Conservation (phyloP, 257 asterid genomes). For the Gentiana straminea region DNA sequence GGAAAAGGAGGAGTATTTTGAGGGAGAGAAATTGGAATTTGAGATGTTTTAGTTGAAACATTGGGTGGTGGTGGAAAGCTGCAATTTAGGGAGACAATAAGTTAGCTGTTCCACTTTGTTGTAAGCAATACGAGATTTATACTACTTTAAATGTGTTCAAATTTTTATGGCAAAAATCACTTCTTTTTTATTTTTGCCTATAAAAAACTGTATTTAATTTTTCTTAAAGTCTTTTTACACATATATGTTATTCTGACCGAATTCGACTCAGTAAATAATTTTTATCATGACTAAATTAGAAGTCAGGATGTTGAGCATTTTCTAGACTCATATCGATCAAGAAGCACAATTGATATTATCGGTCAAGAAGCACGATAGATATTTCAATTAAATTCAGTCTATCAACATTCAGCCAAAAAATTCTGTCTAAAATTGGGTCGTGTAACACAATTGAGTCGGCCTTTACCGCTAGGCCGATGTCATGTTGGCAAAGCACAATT, state of each 20-base stretch:
- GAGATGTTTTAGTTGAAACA: conserved; percentile 42
- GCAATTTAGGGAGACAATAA: conserved; percentile 1
- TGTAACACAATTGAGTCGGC: too few relatives aligned
- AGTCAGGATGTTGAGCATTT: too few relatives aligned
- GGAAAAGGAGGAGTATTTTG: conserved; percentile 28
- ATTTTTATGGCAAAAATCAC: conserved; percentile 6
- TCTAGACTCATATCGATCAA: not conserved
- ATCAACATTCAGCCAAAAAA: too few relatives aligned
- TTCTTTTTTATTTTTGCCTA: not conserved
- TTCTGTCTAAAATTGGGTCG: too few relatives aligned
- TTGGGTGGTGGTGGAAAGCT: not conserved
- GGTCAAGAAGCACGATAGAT: not conserved
- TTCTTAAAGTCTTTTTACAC: not conserved
- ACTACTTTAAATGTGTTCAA: not conserved
- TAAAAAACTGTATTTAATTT: too few relatives aligned
- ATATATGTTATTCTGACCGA: not conserved
- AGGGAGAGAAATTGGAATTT: conserved; percentile 51
- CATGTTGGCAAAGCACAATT: too few relatives aligned
- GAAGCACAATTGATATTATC: not conserved
- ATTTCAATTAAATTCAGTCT: too few relatives aligned
- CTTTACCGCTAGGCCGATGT: too few relatives aligned
- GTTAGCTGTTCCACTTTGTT: too few relatives aligned
- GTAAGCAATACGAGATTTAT: too few relatives aligned
- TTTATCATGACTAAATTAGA: not conserved
- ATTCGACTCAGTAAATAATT: not conserved